Percentiles rank a stretch among this genome's conserved stretches.
Evolutionary conservation across 495 filamentous ascomycete species (phyloP).

Genomic region (Aspergillus diversus): DNA sequence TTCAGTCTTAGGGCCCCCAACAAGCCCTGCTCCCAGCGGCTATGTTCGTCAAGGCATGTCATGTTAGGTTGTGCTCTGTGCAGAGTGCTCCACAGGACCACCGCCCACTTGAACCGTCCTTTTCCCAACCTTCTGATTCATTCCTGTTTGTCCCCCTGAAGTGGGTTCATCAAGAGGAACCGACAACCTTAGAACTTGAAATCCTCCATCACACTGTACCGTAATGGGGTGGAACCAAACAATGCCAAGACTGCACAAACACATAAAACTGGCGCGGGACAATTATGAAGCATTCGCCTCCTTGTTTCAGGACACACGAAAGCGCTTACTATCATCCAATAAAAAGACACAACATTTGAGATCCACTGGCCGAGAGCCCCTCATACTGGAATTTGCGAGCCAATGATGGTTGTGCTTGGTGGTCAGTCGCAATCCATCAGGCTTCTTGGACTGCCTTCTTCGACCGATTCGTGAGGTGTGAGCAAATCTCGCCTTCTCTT

Average conservation of each 20-base stretch:
- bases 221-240: conserved; percentile 20
- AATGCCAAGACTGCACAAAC: conserved; percentile 30
- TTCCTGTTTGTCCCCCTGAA: conserved; percentile 8
- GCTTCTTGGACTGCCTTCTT: not conserved
- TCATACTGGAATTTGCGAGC: conserved; percentile 3
- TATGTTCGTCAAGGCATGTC: conserved; percentile 5
- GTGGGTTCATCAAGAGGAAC: conserved; percentile 8
- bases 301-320: conserved; percentile 29
- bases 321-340: conserved; percentile 29
- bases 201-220: conserved; percentile 8
- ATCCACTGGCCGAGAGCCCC: conserved; percentile 5
- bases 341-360: not conserved
- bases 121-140: not conserved
- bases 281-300: conserved; percentile 33
- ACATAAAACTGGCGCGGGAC: conserved; percentile 33
- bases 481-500: too few species aligned
- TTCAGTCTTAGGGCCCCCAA: not conserved
- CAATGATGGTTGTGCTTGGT: conserved; percentile 9
- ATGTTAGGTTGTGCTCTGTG: not conserved
- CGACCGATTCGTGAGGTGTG: not conserved
- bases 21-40: conserved; percentile 4
- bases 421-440: not conserved
- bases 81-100: not conserved
- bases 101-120: conserved; percentile 1
- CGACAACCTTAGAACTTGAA: not conserved